These are phyloP conservation scores for Adiantum capillusveneris DNA, from an alignment of 75 land plant genomes.

Conservation along the genomic window DNA sequence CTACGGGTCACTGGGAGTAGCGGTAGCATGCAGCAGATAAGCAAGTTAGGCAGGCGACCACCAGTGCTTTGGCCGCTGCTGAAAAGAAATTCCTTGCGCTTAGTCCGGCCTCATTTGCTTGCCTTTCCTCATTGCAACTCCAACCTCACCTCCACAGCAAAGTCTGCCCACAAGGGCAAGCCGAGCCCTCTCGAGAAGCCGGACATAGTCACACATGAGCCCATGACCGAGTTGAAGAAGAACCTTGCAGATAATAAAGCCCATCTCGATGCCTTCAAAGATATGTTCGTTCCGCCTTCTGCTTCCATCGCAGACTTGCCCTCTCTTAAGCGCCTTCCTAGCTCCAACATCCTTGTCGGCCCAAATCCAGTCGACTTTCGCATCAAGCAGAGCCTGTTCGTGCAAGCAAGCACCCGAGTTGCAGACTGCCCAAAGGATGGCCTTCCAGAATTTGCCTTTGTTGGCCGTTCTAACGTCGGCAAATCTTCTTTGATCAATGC, in stretches of 20 bases:
- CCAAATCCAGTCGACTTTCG: slow-evolving; percentile 57
- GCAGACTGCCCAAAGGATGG: slow-evolving; percentile 69
- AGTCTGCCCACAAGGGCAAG: too few species aligned
- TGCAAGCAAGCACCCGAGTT: slow-evolving; percentile 48
- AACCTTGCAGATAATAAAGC: neutral
- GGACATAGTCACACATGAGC: neutral
- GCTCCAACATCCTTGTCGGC: slow-evolving; percentile 78
- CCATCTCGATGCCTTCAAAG: neutral
- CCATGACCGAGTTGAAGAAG: neutral
- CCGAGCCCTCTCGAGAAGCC: neutral
- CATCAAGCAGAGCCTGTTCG: slow-evolving; percentile 57
- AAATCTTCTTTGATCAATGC: slow-evolving; percentile 78
- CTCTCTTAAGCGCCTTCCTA: slow-evolving; percentile 44
- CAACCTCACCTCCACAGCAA: too few species aligned
- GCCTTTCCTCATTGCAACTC: too few species aligned
- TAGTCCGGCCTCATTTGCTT: too few species aligned
- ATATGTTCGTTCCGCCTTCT: too few species aligned
- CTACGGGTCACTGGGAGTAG: too few species aligned
- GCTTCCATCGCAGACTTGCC: neutral
- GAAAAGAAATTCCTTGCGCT: too few species aligned
- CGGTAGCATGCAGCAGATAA: too few species aligned
- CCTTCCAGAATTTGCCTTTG: slow-evolving; percentile 69
- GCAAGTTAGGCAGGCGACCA: too few species aligned
- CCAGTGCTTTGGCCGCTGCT: too few species aligned
- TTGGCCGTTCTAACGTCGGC: slow-evolving; percentile 83